These are phyloP conservation scores for Fusarium sambucinum DNA, from an alignment of 2,329 filamentous ascomycete genomes.

Conservation along the genomic window DNA sequence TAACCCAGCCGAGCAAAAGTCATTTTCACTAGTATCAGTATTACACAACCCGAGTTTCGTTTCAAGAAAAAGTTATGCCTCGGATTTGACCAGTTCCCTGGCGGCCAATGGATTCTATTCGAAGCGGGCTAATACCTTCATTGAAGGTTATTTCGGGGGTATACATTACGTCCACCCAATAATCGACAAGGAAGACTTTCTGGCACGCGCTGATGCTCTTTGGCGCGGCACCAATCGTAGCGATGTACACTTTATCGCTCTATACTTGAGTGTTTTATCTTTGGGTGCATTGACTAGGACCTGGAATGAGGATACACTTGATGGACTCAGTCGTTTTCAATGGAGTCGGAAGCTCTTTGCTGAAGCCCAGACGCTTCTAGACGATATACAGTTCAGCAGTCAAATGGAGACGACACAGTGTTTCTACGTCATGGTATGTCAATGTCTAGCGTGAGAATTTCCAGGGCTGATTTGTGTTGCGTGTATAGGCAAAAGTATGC, in stretches of 20 bases:
- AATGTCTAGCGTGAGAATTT: neutral
- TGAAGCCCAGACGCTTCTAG: neutral
- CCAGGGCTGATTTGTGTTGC: neutral
- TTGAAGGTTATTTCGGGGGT: constrained; percentile 2
- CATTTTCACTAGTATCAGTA: constrained; percentile 9
- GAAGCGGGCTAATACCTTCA: constrained; percentile 11
- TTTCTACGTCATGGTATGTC: constrained; percentile 9
- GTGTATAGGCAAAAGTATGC: constrained; percentile 6
- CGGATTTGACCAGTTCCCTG: constrained; percentile 1
- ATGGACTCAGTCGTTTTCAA: neutral
- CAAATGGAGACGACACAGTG: constrained; percentile 7
- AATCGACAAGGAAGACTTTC: constrained; percentile 11
- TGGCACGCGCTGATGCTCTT: neutral
- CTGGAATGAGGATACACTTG: neutral
- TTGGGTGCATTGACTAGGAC: constrained; percentile 8
- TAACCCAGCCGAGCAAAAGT: neutral
- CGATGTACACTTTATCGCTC: constrained; percentile 2
- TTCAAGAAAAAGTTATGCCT: constrained; percentile 1
- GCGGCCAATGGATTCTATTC: constrained; percentile 11
- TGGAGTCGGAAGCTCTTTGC: constrained; percentile 13
- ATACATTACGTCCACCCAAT: constrained; percentile 18
- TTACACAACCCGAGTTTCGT: constrained; percentile 9
- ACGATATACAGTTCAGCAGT: constrained; percentile 11
- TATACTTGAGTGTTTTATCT: constrained; percentile 10
- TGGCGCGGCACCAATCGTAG: constrained; percentile 1